A percentile compares a stretch with the other conserved stretches of the same genome.
These are phyloP conservation scores for Dictyostelium intermedium DNA, from an alignment of 78 protist species.

Conservation along the genomic window DNA sequence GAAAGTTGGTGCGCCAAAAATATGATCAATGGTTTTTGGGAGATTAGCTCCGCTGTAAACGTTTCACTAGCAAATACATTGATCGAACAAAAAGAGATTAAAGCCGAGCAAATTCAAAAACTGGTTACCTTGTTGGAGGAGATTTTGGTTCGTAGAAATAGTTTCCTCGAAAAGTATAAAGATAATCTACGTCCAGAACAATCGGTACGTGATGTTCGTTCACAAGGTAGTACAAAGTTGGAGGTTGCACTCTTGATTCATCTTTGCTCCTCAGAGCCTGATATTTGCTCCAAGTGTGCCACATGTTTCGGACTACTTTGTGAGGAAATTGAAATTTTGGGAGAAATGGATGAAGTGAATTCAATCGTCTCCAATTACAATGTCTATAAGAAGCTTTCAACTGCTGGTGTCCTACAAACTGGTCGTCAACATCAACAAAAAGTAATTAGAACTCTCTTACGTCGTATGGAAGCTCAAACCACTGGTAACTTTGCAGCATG, in stretches of 20 bases:
- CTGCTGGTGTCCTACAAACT: slow-evolving; percentile 61
- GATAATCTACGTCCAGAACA: slow-evolving; percentile 37
- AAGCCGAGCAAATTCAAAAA: slow-evolving; percentile 68
- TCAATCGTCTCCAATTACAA: slow-evolving; percentile 46
- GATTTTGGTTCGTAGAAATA: slow-evolving; percentile 42
- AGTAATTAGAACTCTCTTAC: slow-evolving; percentile 59
- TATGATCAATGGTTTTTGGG: slow-evolving; percentile 80
- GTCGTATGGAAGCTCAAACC: slow-evolving; percentile 67
- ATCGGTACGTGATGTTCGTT: slow-evolving; percentile 53
- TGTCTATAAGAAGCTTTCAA: slow-evolving; percentile 64
- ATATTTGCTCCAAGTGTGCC: slow-evolving; percentile 75
- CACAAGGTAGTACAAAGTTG: slow-evolving; percentile 55
- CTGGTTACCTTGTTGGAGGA: slow-evolving; percentile 60
- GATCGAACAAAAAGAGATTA: slow-evolving; percentile 41
- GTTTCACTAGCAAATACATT: slow-evolving; percentile 52
- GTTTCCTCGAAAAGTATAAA: slow-evolving; percentile 51
- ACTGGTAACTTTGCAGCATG: slow-evolving; percentile 84
- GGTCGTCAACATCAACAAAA: slow-evolving; percentile 86
- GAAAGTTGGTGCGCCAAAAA: slow-evolving; percentile 56
- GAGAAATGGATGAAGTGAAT: slow-evolving; percentile 48
- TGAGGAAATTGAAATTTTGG: slow-evolving; percentile 69
- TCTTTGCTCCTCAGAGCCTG: slow-evolving; percentile 77
- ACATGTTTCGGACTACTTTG: slow-evolving; percentile 76
- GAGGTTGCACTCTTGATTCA: slow-evolving; percentile 81
- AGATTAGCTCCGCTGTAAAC: slow-evolving; percentile 67